These are phyloP conservation scores for Acacia confusa DNA, from an alignment of 306 rosid species.

Conservation along the genomic window DNA sequence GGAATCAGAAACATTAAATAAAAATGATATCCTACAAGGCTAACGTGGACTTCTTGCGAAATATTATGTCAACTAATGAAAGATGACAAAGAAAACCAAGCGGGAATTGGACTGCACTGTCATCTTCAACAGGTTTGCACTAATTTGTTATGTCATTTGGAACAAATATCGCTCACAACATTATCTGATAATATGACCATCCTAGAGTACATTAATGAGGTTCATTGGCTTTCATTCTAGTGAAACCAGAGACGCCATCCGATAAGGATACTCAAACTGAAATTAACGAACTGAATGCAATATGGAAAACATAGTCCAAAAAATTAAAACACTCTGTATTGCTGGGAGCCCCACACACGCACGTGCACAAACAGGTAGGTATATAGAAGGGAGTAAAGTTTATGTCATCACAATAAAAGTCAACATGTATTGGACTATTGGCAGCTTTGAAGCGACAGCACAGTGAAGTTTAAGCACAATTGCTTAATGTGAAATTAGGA, in stretches of 20 bases:
- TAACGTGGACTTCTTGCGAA: constrained; percentile 3
- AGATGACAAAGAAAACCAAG: constrained; percentile 8
- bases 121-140: neutral
- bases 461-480: neutral
- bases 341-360: neutral
- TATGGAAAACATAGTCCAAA: neutral
- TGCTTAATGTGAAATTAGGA: neutral
- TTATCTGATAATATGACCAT: neutral
- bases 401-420: neutral
- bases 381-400: neutral
- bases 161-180: neutral
- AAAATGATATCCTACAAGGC: constrained; percentile 4
- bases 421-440: neutral
- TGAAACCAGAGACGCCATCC: neutral
- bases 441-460: neutral
- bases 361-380: neutral
- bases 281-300: neutral
- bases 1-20: constrained; percentile 13
- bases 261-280: neutral
- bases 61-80: constrained; percentile 5
- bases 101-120: neutral
- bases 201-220: neutral
- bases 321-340: neutral
- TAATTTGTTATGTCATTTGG: neutral
- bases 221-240: neutral